Evolutionary conservation across 495 filamentous ascomycete species (phyloP).

Genomic region (Pyrenopolyporus hunteri): DNA sequence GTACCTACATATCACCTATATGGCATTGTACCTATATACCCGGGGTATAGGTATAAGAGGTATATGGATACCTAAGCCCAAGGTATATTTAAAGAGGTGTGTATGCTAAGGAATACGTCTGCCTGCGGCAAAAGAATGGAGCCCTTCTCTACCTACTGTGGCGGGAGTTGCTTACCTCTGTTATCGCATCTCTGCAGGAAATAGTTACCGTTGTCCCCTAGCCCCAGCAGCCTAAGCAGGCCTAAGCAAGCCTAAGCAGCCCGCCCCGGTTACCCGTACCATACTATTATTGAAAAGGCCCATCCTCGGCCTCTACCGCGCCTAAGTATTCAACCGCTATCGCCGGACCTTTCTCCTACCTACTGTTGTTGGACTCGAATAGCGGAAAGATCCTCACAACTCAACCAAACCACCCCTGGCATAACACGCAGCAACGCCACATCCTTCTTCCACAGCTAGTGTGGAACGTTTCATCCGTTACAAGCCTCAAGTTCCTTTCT

Average conservation of each 20-base stretch:
- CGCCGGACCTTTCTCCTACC: slow-evolving; percentile 9
- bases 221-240: too few relatives aligned
- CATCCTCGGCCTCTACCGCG: slow-evolving; percentile 10
- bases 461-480: slow-evolving; percentile 39
- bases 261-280: slow-evolving; percentile 13
- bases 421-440: slow-evolving; percentile 31
- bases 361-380: slow-evolving; percentile 1
- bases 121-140: slow-evolving; percentile 23
- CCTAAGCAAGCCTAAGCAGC: too few relatives aligned
- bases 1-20: slow-evolving; percentile 7
- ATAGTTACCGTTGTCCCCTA: slow-evolving; percentile 9
- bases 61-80: too few relatives aligned
- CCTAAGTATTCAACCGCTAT: slow-evolving; percentile 8
- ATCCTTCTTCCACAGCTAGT: slow-evolving; percentile 31
- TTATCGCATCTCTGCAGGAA: slow-evolving; percentile 28
- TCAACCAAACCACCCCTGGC: slow-evolving; percentile 26
- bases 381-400: slow-evolving; percentile 21
- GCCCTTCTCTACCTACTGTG: slow-evolving; percentile 13
- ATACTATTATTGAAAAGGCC: slow-evolving; percentile 18
- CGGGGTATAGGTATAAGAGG: too few relatives aligned
- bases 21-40: too few relatives aligned
- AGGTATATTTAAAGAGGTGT: too few relatives aligned
- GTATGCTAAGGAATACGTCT: slow-evolving; percentile 6
- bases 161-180: slow-evolving; percentile 25
- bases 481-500: slow-evolving; percentile 25